Evolutionary conservation across 73 alveolate species (phyloP).

Genomic region (Halteria grandinella): DNA sequence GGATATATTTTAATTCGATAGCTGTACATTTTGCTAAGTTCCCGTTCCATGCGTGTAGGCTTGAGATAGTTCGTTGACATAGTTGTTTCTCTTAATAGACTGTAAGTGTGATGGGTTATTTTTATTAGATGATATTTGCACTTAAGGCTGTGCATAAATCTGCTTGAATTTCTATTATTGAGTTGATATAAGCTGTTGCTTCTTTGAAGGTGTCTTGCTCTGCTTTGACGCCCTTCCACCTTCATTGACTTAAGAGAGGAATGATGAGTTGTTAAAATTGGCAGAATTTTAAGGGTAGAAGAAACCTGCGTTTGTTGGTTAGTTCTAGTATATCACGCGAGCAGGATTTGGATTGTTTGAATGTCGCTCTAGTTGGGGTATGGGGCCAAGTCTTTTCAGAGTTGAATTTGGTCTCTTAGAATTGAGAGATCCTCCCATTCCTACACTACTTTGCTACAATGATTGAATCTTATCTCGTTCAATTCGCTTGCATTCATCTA

Average conservation of each 20-base stretch:
- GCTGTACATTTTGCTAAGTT: neutral
- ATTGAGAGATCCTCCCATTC: neutral
- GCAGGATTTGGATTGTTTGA: constrained; percentile 22
- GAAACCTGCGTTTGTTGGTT: neutral
- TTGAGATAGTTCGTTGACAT: constrained; percentile 20
- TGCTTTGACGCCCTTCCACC: constrained; percentile 21
- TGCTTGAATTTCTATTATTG: constrained; percentile 21
- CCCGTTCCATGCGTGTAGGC: constrained; percentile 34
- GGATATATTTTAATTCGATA: neutral
- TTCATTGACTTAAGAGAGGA: constrained; percentile 17
- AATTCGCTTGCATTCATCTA: constrained; percentile 43
- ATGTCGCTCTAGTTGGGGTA: neutral
- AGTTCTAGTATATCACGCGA: neutral
- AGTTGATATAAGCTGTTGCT: too few relatives aligned
- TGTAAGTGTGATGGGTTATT: neutral
- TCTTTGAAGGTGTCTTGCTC: constrained; percentile 37
- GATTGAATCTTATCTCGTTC: constrained; percentile 19
- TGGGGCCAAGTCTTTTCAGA: constrained; percentile 24
- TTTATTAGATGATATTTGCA: neutral
- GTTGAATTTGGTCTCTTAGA: constrained; percentile 40
- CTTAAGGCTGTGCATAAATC: neutral
- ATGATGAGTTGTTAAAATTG: constrained; percentile 28
- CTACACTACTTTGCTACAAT: neutral
- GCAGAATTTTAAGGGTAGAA: neutral
- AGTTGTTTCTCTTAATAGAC: constrained; percentile 34